A percentile compares a stretch with the other conserved stretches of the same genome.
phyloP scores from a whole-genome alignment of 148 eudicot species.

The Rhododendron simsii region DNA sequence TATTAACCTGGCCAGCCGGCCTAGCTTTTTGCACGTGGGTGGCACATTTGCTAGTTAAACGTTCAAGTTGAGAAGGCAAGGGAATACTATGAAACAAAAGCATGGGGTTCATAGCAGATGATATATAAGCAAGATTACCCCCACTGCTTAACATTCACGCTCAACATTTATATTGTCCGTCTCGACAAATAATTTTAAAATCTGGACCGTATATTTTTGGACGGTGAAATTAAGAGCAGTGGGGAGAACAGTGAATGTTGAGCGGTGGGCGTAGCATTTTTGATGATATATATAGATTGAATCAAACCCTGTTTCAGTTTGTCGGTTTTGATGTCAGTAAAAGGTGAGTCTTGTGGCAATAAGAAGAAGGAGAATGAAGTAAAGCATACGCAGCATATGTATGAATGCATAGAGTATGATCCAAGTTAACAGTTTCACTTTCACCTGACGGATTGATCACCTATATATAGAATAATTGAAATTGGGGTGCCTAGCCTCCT shows the following conservation, averaged over 20 bases:
- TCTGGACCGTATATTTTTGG: too few species aligned
- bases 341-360: neutral
- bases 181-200: too few species aligned
- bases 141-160: too few species aligned
- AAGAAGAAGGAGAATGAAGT: neutral
- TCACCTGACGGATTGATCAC: neutral
- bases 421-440: neutral
- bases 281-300: neutral
- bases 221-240: too few species aligned
- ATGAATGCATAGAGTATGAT: neutral
- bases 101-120: neutral
- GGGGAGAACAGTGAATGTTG: too few species aligned
- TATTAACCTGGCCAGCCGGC: too few species aligned
- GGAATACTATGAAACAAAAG: neutral
- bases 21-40: neutral
- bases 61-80: neutral
- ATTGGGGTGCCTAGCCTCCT: neutral
- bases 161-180: too few species aligned
- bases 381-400: neutral
- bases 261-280: too few species aligned
- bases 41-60: neutral
- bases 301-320: neutral
- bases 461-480: neutral
- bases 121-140: too few species aligned
- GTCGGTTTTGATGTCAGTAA: neutral